Percentiles rank a stretch among this genome's conserved stretches.
Evolutionary conservation across 345 rosid genomes (phyloP).

Genomic region (Dipteronia sinensis): DNA sequence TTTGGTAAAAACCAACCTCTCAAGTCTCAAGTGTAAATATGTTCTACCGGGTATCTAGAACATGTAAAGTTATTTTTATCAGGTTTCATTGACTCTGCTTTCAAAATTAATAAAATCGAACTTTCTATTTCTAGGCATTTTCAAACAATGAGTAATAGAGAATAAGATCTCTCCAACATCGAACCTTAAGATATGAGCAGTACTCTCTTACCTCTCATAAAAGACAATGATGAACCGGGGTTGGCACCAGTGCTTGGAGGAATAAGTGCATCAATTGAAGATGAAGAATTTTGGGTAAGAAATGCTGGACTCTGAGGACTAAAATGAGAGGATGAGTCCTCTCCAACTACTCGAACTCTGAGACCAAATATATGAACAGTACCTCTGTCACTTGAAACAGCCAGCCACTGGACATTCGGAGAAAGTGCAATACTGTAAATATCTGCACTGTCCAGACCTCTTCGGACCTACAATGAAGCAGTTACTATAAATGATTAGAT

Average conservation of each 20-base stretch:
- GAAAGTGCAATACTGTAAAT: slow-evolving; percentile 81
- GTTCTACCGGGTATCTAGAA: slow-evolving; percentile 2
- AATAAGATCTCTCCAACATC: not conserved
- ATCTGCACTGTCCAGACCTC: slow-evolving; percentile 92
- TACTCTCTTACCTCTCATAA: slow-evolving; percentile 68
- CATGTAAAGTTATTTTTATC: not conserved
- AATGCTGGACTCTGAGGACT: slow-evolving; percentile 40
- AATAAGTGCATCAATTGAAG: slow-evolving; percentile 63
- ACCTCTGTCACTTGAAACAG: slow-evolving; percentile 88
- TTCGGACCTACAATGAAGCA: slow-evolving; percentile 61
- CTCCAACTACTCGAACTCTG: slow-evolving; percentile 72
- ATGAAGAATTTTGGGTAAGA: slow-evolving; percentile 56
- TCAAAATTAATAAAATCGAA: not conserved
- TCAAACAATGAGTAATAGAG: not conserved
- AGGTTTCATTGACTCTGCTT: not conserved
- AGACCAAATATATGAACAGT: slow-evolving; percentile 89
- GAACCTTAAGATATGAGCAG: not conserved
- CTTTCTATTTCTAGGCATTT: not conserved
- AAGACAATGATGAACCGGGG: slow-evolving; percentile 80
- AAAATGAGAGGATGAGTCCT: slow-evolving; percentile 53
- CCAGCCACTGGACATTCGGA: slow-evolving; percentile 80
- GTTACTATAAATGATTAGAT: slow-evolving; percentile 14
- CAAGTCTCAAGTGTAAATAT: not conserved
- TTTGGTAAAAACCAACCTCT: not conserved
- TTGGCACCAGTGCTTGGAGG: slow-evolving; percentile 72